Evolutionary conservation across 83 land plant species (phyloP).

Genomic region (Diphasiastrum complanatum): DNA sequence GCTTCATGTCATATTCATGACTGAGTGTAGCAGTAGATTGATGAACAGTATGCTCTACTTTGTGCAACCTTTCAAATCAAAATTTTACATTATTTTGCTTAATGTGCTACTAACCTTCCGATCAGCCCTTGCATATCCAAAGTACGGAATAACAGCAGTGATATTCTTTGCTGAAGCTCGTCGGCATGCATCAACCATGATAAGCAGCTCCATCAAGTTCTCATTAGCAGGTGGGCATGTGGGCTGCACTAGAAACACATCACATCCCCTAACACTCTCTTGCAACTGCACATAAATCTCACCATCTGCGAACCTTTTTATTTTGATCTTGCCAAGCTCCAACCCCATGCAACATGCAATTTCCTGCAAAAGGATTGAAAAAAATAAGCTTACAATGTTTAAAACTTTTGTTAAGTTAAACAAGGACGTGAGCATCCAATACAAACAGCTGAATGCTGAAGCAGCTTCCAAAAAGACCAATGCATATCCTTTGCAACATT

Average conservation of each 20-base stretch:
- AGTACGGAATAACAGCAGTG: constrained; percentile 91
- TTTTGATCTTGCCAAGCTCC: constrained; percentile 71
- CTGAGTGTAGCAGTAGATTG: too few species aligned
- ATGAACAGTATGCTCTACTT: neutral
- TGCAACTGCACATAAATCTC: constrained; percentile 91
- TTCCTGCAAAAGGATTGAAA: constrained; percentile 45
- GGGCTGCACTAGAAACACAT: constrained; percentile 87
- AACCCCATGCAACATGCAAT: constrained; percentile 88
- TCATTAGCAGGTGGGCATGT: constrained; percentile 95
- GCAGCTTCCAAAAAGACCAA: neutral
- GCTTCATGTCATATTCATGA: too few species aligned
- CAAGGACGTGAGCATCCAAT: neutral
- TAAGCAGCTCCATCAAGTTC: constrained; percentile 87
- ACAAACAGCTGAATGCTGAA: neutral
- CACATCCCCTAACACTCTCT: constrained; percentile 96
- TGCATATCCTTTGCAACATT: too few species aligned
- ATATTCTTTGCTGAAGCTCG: constrained; percentile 90
- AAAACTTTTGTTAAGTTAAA: neutral
- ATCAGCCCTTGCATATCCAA: constrained; percentile 96
- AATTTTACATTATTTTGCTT: too few species aligned
- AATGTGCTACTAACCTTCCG: constrained; percentile 52
- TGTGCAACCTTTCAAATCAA: neutral
- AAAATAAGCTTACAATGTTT: neutral
- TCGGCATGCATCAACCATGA: constrained; percentile 96
- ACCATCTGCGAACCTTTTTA: constrained; percentile 96